phyloP scores from a whole-genome alignment of 1,284 basidiomycete species.

The Golubevia sp. region DNA sequence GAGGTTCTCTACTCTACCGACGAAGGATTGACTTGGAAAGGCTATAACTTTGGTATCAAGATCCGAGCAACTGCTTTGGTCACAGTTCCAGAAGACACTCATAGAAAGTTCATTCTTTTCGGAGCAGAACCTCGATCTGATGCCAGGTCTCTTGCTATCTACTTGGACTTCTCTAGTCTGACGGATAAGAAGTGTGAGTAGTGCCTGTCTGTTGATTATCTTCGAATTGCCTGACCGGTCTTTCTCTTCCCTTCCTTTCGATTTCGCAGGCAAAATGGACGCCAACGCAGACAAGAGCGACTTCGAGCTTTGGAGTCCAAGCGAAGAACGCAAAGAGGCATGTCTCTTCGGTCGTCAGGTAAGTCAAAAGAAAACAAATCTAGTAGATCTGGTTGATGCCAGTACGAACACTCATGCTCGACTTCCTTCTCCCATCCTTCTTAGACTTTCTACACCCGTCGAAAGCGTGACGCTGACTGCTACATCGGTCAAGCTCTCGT shows the following conservation, averaged over 20 bases:
- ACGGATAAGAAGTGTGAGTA: conserved; percentile 32
- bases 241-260: neutral
- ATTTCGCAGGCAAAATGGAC: conserved; percentile 12
- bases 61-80: conserved; percentile 45
- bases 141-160: conserved; percentile 1
- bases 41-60: conserved; percentile 40
- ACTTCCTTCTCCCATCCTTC: neutral
- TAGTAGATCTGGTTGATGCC: neutral
- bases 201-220: neutral
- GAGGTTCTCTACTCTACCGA: conserved; percentile 50
- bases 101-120: conserved; percentile 54
- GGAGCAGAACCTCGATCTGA: conserved; percentile 20
- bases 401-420: neutral
- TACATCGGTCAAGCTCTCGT: conserved; percentile 46
- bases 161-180: conserved; percentile 2
- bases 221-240: neutral
- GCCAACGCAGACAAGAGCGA: conserved; percentile 36
- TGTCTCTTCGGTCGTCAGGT: conserved; percentile 54
- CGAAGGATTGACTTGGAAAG: conserved; percentile 47
- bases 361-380: no score
- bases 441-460: conserved; percentile 46
- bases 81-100: conserved; percentile 57
- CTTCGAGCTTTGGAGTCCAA: conserved; percentile 59
- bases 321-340: conserved; percentile 44
- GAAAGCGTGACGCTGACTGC: conserved; percentile 50